Conservation (phyloP, 768 basidiomycete genomes). For the Mycena chlorophos region DNA sequence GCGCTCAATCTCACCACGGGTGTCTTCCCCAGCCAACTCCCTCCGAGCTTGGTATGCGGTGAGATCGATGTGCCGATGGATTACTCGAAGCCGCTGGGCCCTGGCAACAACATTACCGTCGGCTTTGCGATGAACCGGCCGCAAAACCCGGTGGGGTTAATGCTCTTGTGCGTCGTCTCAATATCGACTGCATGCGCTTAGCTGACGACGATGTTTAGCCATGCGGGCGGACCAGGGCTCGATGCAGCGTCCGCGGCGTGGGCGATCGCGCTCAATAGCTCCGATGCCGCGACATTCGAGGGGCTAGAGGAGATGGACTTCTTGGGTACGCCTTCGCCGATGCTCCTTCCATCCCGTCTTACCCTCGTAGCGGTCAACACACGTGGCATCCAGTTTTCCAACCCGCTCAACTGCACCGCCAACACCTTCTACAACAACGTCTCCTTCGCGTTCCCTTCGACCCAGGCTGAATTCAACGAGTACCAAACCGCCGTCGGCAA, state of each 20-base stretch:
- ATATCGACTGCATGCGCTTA: neutral
- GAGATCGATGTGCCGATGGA: conserved; percentile 19
- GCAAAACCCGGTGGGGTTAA: conserved; percentile 1
- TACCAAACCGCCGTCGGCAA: conserved; percentile 14
- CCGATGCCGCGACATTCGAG: neutral
- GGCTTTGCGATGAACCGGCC: conserved; percentile 20
- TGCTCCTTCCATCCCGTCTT: neutral
- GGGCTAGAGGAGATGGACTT: conserved; percentile 13
- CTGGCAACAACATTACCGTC: conserved; percentile 12
- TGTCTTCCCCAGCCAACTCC: neutral
- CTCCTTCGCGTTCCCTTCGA: neutral
- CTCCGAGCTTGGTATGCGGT: conserved; percentile 12
- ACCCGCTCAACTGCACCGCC: conserved; percentile 10
- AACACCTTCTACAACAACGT: conserved; percentile 2
- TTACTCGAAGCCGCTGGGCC: conserved; percentile 10
- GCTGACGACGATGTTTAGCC: neutral
- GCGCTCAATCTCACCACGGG: conserved; percentile 5
- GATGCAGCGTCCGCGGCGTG: conserved; percentile 11
- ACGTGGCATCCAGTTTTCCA: conserved; percentile 14
- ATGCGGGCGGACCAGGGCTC: conserved; percentile 9
- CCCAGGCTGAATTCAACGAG: conserved; percentile 11
- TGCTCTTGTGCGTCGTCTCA: conserved; percentile 4
- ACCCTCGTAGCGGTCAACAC: conserved; percentile 9
- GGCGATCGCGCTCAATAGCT: conserved; percentile 5
- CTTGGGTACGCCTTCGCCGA: neutral